These are phyloP conservation scores for Sporothrix globosa DNA, from an alignment of 2,329 filamentous ascomycete species.

Conservation along the genomic window DNA sequence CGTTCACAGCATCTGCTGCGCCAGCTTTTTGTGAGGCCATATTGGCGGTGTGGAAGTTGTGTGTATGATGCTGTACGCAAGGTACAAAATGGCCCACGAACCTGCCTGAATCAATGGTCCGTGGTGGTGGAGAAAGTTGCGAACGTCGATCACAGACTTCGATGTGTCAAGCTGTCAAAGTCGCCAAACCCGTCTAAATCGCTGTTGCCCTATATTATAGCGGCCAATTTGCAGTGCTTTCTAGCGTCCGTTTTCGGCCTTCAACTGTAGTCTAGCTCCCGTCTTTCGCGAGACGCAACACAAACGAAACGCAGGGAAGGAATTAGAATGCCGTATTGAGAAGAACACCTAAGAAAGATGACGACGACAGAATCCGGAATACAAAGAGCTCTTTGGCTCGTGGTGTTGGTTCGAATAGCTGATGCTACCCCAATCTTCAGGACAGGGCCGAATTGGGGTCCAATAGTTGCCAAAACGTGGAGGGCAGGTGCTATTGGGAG, in stretches of 20 bases:
- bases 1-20: not conserved
- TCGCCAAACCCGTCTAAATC: not conserved
- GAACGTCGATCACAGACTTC: not conserved
- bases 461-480: constrained; percentile 23
- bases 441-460: constrained; percentile 23
- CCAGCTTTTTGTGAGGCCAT: constrained; percentile 30
- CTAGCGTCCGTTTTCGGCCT: constrained; percentile 9
- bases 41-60: not conserved
- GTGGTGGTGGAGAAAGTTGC: not conserved
- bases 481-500: constrained; percentile 10
- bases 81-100: not conserved
- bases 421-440: not conserved
- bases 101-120: constrained; percentile 9
- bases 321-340: not conserved
- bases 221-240: not conserved
- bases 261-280: not conserved
- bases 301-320: not conserved
- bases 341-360: not conserved
- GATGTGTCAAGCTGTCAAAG: constrained; percentile 3
- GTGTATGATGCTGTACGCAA: not conserved
- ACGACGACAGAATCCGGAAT: not conserved
- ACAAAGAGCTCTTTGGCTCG: not conserved
- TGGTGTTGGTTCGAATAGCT: not conserved
- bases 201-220: constrained; percentile 2
- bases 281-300: not conserved